Base-by-base conservation (phyloP, 2,329 filamentous ascomycete genomes). In the Rutstroemia sp. region DNA sequence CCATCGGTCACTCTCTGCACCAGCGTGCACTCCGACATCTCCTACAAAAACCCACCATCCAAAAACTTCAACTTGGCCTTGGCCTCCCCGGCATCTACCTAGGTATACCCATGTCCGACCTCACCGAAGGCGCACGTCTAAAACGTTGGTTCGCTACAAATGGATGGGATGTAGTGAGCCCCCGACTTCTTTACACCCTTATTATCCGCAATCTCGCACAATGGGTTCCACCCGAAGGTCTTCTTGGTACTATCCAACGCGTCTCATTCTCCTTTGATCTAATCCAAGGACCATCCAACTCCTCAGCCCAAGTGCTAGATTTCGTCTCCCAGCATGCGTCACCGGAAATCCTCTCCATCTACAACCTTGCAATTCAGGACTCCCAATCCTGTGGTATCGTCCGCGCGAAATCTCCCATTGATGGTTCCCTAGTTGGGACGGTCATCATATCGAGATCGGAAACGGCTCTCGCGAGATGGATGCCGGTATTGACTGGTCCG, bases 1-100 rank as follows among this genome's bases (percentile, higher is more conserved):
- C 91, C 0, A 94, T 97, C 59, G 92, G 92, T 0, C 84, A 91
- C 62, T 96, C 90, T 0, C 80, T 97, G 2, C 92, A 96, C 71
- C 88, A 89, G 59, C 81, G 92, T 41, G 92, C 92, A 0, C 81
- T 96, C 54, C 84, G 89, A 34, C 86, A 83, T 5, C 77, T 97
- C 1, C 77, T 96, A 1, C 86, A 90, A 64, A 82, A 83, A 50
- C 81, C 83, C 41, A 86, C 84, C 2, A 79, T 95, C 65, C 88
- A 88, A 66, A 86, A 86, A 56, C 81, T 96, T 37, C 91, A 95
- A 68, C 80, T 96, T 0, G 92, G 92, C 1, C 84, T 84, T 42
- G 80, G 86, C 1, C 82, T 95, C 37, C 92, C 92, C 0, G 88
- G 86, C n/a, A 83, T 95, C 23, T 96, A 92, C 66, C 81, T 89